phyloP scores from a whole-genome alignment of 2,329 filamentous ascomycete species.

The Venturia carpophila region DNA sequence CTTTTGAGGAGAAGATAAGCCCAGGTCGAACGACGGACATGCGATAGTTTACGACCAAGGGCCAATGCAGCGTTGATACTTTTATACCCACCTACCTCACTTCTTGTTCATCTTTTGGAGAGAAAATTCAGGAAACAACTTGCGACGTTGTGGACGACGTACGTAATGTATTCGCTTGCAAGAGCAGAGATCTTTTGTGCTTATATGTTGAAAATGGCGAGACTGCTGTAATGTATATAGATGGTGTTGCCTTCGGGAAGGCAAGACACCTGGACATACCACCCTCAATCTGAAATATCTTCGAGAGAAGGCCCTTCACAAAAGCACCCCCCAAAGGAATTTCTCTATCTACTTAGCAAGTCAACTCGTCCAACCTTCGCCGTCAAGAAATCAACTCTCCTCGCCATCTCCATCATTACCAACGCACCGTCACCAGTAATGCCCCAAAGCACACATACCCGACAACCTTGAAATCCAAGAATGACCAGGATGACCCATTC shows the following conservation, averaged over 20 bases:
- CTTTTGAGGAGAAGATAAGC: neutral
- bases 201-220: neutral
- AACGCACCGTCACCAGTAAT: too few species aligned
- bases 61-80: neutral
- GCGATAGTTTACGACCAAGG: neutral
- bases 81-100: conserved; percentile 5
- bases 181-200: neutral
- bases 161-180: neutral
- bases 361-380: too few species aligned
- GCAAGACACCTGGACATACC: neutral
- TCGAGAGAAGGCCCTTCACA: neutral
- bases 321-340: neutral
- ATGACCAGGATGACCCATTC: too few species aligned
- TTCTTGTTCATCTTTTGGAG: neutral
- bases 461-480: too few species aligned
- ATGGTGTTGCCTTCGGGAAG: neutral
- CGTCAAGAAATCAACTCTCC: too few species aligned
- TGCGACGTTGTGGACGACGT: neutral
- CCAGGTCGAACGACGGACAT: neutral
- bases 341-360: too few species aligned
- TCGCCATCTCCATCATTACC: too few species aligned
- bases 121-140: neutral
- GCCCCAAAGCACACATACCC: too few species aligned
- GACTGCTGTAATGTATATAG: neutral
- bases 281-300: neutral